Conservation (phyloP, 192 early-diverging fungal genomes). For the Coemansia sp. region DNA sequence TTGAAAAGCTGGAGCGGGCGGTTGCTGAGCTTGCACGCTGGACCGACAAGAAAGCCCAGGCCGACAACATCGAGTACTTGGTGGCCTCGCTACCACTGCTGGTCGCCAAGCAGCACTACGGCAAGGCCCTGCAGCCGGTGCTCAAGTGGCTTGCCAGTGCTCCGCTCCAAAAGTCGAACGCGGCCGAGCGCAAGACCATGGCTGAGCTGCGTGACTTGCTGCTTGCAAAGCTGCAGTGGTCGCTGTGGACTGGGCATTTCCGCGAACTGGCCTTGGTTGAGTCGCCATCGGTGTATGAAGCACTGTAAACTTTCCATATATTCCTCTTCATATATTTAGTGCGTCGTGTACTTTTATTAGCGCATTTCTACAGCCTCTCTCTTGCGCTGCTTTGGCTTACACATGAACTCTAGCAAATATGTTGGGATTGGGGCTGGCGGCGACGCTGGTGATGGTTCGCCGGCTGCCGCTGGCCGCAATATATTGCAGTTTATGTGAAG, state of each 20-base stretch:
- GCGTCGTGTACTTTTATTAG: too few relatives aligned
- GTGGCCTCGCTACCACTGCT: constrained; percentile 57
- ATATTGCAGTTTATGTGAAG: too few relatives aligned
- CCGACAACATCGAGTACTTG: constrained; percentile 53
- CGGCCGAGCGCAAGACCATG: constrained; percentile 55
- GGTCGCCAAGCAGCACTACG: constrained; percentile 54
- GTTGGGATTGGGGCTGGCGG: too few relatives aligned
- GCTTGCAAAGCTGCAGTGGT: constrained; percentile 63
- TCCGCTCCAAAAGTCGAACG: constrained; percentile 48
- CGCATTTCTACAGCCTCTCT: too few relatives aligned
- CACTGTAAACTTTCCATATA: constrained; percentile 1
- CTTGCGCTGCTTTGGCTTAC: too few relatives aligned
- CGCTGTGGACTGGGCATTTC: constrained; percentile 61
- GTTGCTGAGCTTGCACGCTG: constrained; percentile 60
- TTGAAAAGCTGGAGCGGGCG: constrained; percentile 49
- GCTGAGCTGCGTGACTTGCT: constrained; percentile 54
- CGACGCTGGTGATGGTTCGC: too few relatives aligned
- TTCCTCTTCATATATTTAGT: too few relatives aligned
- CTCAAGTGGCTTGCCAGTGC: constrained; percentile 66
- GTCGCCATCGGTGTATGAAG: constrained; percentile 18
- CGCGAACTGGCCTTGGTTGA: constrained; percentile 10
- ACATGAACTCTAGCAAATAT: too few relatives aligned
- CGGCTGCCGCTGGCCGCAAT: too few relatives aligned
- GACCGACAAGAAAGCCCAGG: constrained; percentile 46
- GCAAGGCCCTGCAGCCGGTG: constrained; percentile 66